A percentile compares a stretch with the other conserved stretches of the same genome.
phyloP scores from a whole-genome alignment of 106 monocot genomes.

The Dioscorea alata region DNA sequence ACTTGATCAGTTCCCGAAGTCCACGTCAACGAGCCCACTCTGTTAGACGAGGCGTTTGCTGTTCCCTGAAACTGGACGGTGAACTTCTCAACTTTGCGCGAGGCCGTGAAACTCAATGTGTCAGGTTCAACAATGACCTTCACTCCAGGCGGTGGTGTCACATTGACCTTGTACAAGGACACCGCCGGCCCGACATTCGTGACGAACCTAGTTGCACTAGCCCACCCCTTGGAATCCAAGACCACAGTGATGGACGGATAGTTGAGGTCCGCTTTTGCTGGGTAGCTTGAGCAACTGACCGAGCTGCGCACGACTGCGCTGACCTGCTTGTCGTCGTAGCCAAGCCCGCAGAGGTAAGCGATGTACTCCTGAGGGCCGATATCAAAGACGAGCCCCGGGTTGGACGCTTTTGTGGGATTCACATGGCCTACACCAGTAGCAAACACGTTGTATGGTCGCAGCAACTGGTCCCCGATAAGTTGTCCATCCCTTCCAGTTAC shows the following conservation, averaged over 20 bases:
- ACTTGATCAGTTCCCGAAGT: slow-evolving; percentile 14
- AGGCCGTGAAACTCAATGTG: slow-evolving; percentile 16
- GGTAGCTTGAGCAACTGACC: slow-evolving; percentile 6
- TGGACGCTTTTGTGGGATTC: not conserved
- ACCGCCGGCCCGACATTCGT: slow-evolving; percentile 25
- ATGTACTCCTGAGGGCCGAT: slow-evolving; percentile 8
- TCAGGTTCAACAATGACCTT: slow-evolving; percentile 25
- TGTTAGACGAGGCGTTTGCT: not conserved
- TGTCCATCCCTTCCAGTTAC: not conserved
- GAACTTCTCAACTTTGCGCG: slow-evolving; percentile 21
- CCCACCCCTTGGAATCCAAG: not conserved
- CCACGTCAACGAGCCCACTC: slow-evolving; percentile 20
- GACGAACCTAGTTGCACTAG: slow-evolving; percentile 21
- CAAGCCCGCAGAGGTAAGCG: slow-evolving; percentile 15
- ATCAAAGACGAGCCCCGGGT: slow-evolving; percentile 26
- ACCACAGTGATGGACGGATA: slow-evolving; percentile 28
- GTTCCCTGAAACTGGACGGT: slow-evolving; percentile 7
- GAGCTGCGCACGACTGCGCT: not conserved
- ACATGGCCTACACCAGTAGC: slow-evolving; percentile 18
- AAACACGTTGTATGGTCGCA: not conserved
- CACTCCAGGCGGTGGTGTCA: slow-evolving; percentile 9
- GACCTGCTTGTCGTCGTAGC: slow-evolving; percentile 16
- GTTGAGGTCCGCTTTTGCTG: slow-evolving; percentile 16
- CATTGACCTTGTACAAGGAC: slow-evolving; percentile 16
- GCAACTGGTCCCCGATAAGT: not conserved